Evolutionary conservation across 495 filamentous ascomycete species (phyloP).

Genomic region (Trichoderma orchidacearum): DNA sequence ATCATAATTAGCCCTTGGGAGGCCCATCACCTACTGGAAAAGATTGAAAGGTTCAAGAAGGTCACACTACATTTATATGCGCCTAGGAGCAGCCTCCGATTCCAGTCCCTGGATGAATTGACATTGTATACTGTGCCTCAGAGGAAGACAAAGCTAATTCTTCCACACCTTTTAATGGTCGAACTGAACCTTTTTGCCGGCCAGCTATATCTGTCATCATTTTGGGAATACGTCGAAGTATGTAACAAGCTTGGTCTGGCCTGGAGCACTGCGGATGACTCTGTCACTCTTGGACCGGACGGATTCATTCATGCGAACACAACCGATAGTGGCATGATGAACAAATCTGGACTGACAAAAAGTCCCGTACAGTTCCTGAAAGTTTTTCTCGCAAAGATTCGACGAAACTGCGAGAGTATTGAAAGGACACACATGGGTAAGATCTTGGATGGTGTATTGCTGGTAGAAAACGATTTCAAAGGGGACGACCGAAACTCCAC

Average conservation of each 20-base stretch:
- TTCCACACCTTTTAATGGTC: slow-evolving; percentile 13
- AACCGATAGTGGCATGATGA: slow-evolving; percentile 6
- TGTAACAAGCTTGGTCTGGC: slow-evolving; percentile 41
- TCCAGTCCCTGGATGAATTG: slow-evolving; percentile 34
- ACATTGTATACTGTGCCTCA: slow-evolving; percentile 22
- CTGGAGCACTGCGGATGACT: slow-evolving; percentile 26
- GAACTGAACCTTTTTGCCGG: slow-evolving; percentile 57
- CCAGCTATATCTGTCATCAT: slow-evolving; percentile 45
- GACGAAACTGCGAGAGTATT: slow-evolving; percentile 35
- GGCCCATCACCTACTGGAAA: slow-evolving; percentile 35
- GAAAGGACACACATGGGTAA: slow-evolving; percentile 41
- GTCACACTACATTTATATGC: slow-evolving; percentile 45
- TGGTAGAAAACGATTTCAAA: slow-evolving; percentile 18
- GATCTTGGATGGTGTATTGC: slow-evolving; percentile 27
- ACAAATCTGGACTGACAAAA: slow-evolving; percentile 19
- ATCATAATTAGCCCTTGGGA: slow-evolving; percentile 52
- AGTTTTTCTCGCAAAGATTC: slow-evolving; percentile 32
- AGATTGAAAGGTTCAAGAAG: slow-evolving; percentile 13
- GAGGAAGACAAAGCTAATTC: slow-evolving; percentile 4
- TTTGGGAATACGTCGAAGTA: slow-evolving; percentile 35
- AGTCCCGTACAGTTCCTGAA: slow-evolving; percentile 43
- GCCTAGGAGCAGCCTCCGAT: slow-evolving; percentile 32
- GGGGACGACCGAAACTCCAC: too few relatives aligned
- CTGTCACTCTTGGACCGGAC: slow-evolving; percentile 11
- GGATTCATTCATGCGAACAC: background rate